Conservation (phyloP, 345 rosid species). For the Hibiscus mutabilis region DNA sequence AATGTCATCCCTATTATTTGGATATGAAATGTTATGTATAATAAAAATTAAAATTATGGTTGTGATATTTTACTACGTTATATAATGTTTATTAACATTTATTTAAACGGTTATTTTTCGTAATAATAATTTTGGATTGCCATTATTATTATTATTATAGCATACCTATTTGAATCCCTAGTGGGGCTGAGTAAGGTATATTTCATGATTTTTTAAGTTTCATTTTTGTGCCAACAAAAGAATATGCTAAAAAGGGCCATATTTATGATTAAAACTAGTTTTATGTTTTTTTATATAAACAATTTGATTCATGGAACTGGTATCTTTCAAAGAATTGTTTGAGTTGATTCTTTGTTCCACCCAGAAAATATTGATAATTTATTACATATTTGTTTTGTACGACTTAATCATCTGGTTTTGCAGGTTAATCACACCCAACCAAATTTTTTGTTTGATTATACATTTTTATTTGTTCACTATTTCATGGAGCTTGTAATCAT, state of each 20-base stretch:
- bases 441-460: background rate
- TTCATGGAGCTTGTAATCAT: background rate
- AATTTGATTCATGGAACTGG: background rate
- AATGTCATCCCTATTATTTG: too few species aligned
- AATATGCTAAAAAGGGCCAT: conserved; percentile 11
- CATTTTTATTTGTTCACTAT: background rate
- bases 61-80: too few species aligned
- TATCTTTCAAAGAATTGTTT: background rate
- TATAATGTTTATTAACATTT: too few species aligned
- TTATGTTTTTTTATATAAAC: too few species aligned
- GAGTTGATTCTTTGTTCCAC: background rate
- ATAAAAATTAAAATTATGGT: too few species aligned
- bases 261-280: background rate
- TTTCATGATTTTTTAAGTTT: too few species aligned
- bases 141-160: too few species aligned
- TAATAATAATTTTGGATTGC: too few species aligned
- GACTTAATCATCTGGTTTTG: background rate
- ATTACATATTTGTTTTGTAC: conserved; percentile 6
- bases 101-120: too few species aligned
- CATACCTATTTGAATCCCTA: too few species aligned
- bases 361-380: background rate
- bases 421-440: background rate
- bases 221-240: background rate
- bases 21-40: too few species aligned
- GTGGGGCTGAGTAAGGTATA: too few species aligned